These are phyloP conservation scores for Gonium pectorale DNA, from an alignment of 139 green algal genomes.

Conservation along the genomic window DNA sequence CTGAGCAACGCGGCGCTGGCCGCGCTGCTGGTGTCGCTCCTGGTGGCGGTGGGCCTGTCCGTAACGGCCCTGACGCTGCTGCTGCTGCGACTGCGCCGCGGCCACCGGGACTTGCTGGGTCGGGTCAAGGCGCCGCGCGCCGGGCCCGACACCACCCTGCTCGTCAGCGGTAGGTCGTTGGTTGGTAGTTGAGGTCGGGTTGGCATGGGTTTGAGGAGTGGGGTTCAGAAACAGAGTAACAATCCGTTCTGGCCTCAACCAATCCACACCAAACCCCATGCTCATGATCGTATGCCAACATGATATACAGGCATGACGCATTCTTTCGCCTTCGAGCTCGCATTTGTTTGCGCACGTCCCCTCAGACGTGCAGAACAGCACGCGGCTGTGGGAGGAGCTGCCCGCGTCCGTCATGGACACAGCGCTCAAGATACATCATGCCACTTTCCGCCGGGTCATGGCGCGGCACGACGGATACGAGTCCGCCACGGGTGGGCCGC, in stretches of 20 bases:
- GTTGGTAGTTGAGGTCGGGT: no score
- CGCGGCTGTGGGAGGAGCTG: slow-evolving; percentile 44
- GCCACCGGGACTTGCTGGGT: slow-evolving; percentile 6
- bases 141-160: slow-evolving; percentile 13
- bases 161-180: background rate
- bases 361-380: slow-evolving; percentile 48
- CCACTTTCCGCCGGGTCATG: slow-evolving; percentile 42
- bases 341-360: no score
- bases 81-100: background rate
- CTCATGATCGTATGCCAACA: no score
- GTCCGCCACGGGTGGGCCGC: slow-evolving; percentile 38
- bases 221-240: no score
- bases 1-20: no score
- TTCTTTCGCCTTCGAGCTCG: no score
- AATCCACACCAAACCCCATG: no score
- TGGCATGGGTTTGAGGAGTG: no score
- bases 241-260: no score
- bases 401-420: slow-evolving; percentile 39
- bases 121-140: background rate
- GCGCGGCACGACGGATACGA: slow-evolving; percentile 54
- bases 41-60: no score
- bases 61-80: no score
- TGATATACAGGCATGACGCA: no score
- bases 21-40: background rate
- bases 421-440: slow-evolving; percentile 51